Evolutionary conservation across 2,329 filamentous ascomycete species (phyloP).

Genomic region (Sphaerulina musiva): DNA sequence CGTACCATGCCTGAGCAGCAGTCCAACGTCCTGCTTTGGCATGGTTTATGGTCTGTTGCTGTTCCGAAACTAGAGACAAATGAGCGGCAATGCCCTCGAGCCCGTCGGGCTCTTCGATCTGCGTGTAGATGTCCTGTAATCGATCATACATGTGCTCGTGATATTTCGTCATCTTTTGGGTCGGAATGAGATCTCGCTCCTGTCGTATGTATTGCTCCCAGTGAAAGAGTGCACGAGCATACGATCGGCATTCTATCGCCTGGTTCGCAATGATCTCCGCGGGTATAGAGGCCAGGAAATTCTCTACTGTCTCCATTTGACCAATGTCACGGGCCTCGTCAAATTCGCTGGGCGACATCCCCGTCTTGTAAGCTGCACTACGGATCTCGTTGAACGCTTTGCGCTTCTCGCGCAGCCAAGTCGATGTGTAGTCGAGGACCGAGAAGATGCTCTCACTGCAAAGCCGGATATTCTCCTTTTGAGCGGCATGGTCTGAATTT

Average conservation of each 20-base stretch:
- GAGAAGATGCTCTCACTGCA: conserved; percentile 92
- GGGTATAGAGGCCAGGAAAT: conserved; percentile 62
- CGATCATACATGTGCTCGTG: conserved; percentile 50
- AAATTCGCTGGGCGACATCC: conserved; percentile 41
- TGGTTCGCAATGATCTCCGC: conserved; percentile 70
- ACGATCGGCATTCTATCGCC: conserved; percentile 90
- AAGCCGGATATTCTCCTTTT: conserved; percentile 69
- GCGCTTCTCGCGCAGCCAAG: conserved; percentile 79
- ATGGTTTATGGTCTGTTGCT: conserved; percentile 89
- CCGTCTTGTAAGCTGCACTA: conserved; percentile 40
- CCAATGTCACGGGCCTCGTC: conserved; percentile 49
- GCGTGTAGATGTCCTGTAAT: conserved; percentile 87
- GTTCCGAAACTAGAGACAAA: conserved; percentile 77
- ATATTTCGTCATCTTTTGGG: conserved; percentile 38
- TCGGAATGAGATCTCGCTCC: conserved; percentile 36
- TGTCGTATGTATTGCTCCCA: conserved; percentile 83
- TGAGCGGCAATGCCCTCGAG: conserved; percentile 90
- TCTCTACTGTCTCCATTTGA: conserved; percentile 61
- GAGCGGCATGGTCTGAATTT: conserved; percentile 49
- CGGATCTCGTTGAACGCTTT: conserved; percentile 40
- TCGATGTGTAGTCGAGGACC: conserved; percentile 82
- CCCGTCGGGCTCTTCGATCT: conserved; percentile 96
- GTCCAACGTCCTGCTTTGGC: conserved; percentile 89
- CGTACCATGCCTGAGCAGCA: conserved; percentile 95
- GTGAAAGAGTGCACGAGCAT: conserved; percentile 84